Base-by-base conservation (phyloP, 257 asterid species). In the Vinca minor region DNA sequence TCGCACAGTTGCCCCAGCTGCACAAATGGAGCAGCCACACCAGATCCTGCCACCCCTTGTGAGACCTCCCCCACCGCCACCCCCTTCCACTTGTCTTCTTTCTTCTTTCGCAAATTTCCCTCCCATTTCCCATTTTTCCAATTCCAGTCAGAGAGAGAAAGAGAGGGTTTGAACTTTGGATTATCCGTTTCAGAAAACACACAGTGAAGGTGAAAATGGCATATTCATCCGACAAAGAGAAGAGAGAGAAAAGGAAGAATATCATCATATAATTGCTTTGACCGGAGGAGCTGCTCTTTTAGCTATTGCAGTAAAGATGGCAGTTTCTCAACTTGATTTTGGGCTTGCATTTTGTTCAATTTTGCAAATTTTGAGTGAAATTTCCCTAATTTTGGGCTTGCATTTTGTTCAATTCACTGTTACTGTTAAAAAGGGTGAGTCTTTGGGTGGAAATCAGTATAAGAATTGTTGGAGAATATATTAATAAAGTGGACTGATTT, bases 261-360 rank as follows among this genome's bases (percentile, higher is more conserved):
- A n/a, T n/a, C n/a, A n/a, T n/a, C n/a, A n/a, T n/a, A n/a, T 81
- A n/a, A 28, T 92, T 31, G 97, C 84, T 71, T 62, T 89, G 68
- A 87, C 97, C 63, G 98, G 96, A n/a, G 94, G 86, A 53, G 95
- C 96, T 63, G 96, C 98, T 57, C 69, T 89, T 53, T 70, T 85
- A 12, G 93, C 89, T 59, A 81, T 86, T 20, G 95, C 91, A 28
- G 83, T 87, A 83, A 89, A 80, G n/a, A n/a, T n/a, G n/a, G 59
- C 45, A 56, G 26, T 65, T 59, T 45, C 20, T 39, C 21, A 54
- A 35, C 32, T 64, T 50, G 71, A 52, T 71, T 73, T n/a, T n/a
- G n/a, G 63, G 55, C 56, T 31, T 17, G 44, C n/a, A 11, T 25
- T 21, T 35, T 1, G n/a, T n/a, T n/a, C n/a, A n/a, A n/a, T n/a